Percentiles rank a stretch among this genome's conserved stretches.
Evolutionary conservation across 179 eudicot species (phyloP).

Genomic region (Silene coronaria): DNA sequence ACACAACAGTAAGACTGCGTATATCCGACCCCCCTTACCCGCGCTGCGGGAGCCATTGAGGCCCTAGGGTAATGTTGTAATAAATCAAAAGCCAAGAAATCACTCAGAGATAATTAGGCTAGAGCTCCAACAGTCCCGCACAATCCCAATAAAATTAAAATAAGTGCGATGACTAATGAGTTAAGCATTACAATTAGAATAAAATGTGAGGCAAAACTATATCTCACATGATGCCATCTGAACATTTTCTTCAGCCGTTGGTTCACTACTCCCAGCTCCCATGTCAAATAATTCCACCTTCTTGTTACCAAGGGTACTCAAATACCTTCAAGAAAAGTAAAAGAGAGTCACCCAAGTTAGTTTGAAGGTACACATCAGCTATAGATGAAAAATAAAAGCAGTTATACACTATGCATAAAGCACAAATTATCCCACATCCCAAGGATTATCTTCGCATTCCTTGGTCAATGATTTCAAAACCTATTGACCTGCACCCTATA

Average conservation of each 20-base stretch:
- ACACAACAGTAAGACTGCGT: no score
- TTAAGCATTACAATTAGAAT: not conserved
- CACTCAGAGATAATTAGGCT: not conserved
- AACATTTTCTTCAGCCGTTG: slow-evolving; percentile 75
- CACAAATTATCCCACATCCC: not conserved
- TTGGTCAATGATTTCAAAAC: not conserved
- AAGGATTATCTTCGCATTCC: not conserved
- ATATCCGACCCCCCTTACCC: no score
- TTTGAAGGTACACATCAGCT: not conserved
- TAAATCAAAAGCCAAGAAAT: not conserved
- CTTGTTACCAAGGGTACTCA: slow-evolving; percentile 87
- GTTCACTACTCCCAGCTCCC: slow-evolving; percentile 88
- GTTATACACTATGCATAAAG: not conserved
- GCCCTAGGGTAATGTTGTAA: no score
- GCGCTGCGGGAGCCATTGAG: no score
- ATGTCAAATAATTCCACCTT: slow-evolving; percentile 85
- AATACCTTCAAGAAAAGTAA: slow-evolving; percentile 47
- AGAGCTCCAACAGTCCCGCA: not conserved
- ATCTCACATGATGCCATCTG: slow-evolving; percentile 81
- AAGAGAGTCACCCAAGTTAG: slow-evolving; percentile 12
- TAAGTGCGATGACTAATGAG: not conserved
- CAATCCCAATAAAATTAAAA: not conserved
- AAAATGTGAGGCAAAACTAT: slow-evolving; percentile 7
- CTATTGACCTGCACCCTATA: not conserved
- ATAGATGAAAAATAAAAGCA: slow-evolving; percentile 6